Percentiles rank a stretch among this genome's conserved stretches.
Evolutionary conservation across 2,329 filamentous ascomycete species (phyloP).

Genomic region (Berkeleyomyces rouxiae): DNA sequence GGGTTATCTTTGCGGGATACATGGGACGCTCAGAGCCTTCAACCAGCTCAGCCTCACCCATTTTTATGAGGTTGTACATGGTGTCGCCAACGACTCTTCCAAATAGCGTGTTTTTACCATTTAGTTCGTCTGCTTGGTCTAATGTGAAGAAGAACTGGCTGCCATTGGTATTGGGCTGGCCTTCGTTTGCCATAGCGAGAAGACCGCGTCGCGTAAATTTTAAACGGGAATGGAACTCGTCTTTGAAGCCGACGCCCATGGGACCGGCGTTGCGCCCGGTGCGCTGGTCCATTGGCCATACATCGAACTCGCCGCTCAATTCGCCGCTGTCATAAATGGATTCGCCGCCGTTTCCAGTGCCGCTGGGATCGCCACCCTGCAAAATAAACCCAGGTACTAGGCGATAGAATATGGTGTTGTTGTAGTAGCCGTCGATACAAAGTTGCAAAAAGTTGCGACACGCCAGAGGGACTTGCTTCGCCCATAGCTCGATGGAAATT

Average conservation of each 20-base stretch:
- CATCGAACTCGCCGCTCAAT: slow-evolving; percentile 54
- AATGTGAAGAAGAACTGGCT: slow-evolving; percentile 97
- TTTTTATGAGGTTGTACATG: slow-evolving; percentile 88
- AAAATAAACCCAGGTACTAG: slow-evolving; percentile 82
- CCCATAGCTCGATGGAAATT: slow-evolving; percentile 82
- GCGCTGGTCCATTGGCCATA: slow-evolving; percentile 50
- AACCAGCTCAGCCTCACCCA: slow-evolving; percentile 71
- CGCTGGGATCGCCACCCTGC: slow-evolving; percentile 87
- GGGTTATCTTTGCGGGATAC: slow-evolving; percentile 66
- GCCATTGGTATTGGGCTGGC: slow-evolving; percentile 61
- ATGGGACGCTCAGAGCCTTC: slow-evolving; percentile 67
- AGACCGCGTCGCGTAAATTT: slow-evolving; percentile 86
- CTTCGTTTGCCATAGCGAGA: slow-evolving; percentile 90
- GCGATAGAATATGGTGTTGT: slow-evolving; percentile 84
- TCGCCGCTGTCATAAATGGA: slow-evolving; percentile 80
- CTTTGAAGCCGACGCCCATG: slow-evolving; percentile 46
- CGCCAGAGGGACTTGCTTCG: slow-evolving; percentile 79
- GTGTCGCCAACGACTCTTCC: slow-evolving; percentile 84
- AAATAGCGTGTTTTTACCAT: slow-evolving; percentile 83
- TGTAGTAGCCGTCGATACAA: slow-evolving; percentile 89
- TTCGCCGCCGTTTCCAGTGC: slow-evolving; percentile 79
- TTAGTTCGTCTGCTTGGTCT: slow-evolving; percentile 68
- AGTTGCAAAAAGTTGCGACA: slow-evolving; percentile 93
- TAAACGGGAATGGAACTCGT: slow-evolving; percentile 82
- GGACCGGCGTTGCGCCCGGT: slow-evolving; percentile 43